Conservation (phyloP, 163 green algal species). For the Scenedesmus sp. region DNA sequence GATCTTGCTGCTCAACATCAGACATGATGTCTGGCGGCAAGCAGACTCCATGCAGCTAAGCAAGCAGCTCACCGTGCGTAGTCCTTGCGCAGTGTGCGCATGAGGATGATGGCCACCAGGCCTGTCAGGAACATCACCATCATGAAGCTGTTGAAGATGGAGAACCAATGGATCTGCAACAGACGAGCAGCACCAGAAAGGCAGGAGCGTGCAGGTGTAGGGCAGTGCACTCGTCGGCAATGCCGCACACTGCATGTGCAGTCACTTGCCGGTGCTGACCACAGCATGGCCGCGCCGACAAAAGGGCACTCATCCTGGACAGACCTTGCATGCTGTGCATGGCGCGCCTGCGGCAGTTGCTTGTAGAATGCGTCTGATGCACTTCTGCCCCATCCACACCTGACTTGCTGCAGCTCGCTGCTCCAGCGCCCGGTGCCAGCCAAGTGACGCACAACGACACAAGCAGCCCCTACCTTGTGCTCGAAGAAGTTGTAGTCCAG, state of each 20-base stretch:
- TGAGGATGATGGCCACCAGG: slow-evolving; percentile 97
- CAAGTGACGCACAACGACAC: no score
- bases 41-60: not conserved
- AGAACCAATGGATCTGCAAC: slow-evolving; percentile 98
- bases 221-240: no score
- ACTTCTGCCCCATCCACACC: no score
- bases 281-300: not conserved
- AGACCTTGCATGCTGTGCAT: not conserved
- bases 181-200: not conserved
- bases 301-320: not conserved
- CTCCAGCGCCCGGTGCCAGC: no score
- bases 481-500: slow-evolving; percentile 99
- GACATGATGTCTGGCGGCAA: not conserved
- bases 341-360: no score
- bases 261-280: not conserved
- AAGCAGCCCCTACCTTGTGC: slow-evolving; percentile 86
- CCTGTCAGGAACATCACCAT: slow-evolving; percentile 99
- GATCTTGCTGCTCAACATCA: not conserved
- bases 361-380: no score
- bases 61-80: slow-evolving; percentile 81
- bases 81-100: slow-evolving; percentile 95
- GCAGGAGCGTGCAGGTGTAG: not conserved
- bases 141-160: slow-evolving; percentile 99
- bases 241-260: no score
- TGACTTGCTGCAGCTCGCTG: no score